Percentiles rank a stretch among this genome's conserved stretches.
Evolutionary conservation across 2,329 filamentous ascomycete genomes (phyloP).

Genomic region (Alternaria gansuensis): DNA sequence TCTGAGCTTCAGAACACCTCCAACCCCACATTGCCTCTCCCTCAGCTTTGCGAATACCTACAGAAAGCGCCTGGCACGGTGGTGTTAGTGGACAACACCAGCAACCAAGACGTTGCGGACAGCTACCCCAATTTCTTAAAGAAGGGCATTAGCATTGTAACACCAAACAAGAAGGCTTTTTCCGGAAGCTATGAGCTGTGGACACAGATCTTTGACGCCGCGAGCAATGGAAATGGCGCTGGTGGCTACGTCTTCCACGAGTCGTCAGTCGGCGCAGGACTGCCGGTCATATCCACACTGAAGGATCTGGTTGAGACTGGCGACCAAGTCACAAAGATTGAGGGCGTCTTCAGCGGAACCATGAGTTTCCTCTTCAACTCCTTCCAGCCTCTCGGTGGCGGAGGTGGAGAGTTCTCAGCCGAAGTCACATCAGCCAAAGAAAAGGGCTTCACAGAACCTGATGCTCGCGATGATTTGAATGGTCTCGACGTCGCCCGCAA

Average conservation of each 20-base stretch:
- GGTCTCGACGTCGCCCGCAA: constrained; percentile 93
- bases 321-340: constrained; percentile 88
- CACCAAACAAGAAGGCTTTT: constrained; percentile 98
- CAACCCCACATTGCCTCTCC: constrained; percentile 70
- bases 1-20: constrained; percentile 69
- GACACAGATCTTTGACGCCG: constrained; percentile 83
- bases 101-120: constrained; percentile 83
- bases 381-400: constrained; percentile 82
- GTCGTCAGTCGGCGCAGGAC: constrained; percentile 89
- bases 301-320: constrained; percentile 95
- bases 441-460: constrained; percentile 89
- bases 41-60: constrained; percentile 80
- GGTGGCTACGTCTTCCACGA: constrained; percentile 91
- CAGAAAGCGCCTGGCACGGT: constrained; percentile 78
- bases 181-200: constrained; percentile 82
- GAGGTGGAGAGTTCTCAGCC: constrained; percentile 84
- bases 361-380: constrained; percentile 99
- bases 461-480: constrained; percentile 86
- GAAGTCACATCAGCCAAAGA: constrained; percentile 93
- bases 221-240: constrained; percentile 68
- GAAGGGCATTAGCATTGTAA: constrained; percentile 88
- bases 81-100: constrained; percentile 94
- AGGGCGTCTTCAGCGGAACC: constrained; percentile 96
- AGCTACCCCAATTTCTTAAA: constrained; percentile 82
- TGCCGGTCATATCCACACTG: constrained; percentile 91